A percentile compares a stretch with the other conserved stretches of the same genome.
Conservation (phyloP, 495 filamentous ascomycete genomes). For the Penicillium alfredii region DNA sequence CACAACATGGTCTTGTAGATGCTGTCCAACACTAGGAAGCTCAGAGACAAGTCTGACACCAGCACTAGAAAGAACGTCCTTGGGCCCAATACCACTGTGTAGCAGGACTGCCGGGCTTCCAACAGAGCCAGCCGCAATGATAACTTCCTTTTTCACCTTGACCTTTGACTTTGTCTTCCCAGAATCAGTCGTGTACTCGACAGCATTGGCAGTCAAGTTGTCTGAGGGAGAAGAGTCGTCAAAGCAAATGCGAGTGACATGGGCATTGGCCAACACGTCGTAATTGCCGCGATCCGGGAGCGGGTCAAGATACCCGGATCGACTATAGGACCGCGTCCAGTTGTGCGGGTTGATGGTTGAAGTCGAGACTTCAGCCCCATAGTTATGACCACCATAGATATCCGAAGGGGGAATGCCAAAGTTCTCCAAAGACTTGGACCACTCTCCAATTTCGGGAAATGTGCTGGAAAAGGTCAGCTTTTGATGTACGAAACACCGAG, state of each 20-base stretch:
- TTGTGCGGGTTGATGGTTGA: constrained; percentile 30
- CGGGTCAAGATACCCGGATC: constrained; percentile 37
- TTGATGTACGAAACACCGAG: not conserved
- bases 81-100: constrained; percentile 42
- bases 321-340: constrained; percentile 32
- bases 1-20: constrained; percentile 44
- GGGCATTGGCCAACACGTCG: constrained; percentile 38
- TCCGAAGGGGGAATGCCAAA: constrained; percentile 24
- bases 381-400: constrained; percentile 30
- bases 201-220: constrained; percentile 23
- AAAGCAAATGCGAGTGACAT: constrained; percentile 40
- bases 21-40: constrained; percentile 46
- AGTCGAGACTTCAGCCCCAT: constrained; percentile 27
- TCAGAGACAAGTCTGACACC: constrained; percentile 38
- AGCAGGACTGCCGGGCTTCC: constrained; percentile 52
- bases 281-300: constrained; percentile 33
- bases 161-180: constrained; percentile 25
- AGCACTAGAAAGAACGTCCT: constrained; percentile 27
- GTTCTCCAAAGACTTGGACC: constrained; percentile 16
- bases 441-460: constrained; percentile 28
- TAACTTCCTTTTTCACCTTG: constrained; percentile 46
- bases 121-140: constrained; percentile 49
- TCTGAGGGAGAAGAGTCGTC: constrained; percentile 18
- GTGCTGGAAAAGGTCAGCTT: constrained; percentile 19
- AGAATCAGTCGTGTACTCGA: constrained; percentile 27